These are phyloP conservation scores for Galerina sulciceps DNA, from an alignment of 768 basidiomycete genomes.

Conservation along the genomic window DNA sequence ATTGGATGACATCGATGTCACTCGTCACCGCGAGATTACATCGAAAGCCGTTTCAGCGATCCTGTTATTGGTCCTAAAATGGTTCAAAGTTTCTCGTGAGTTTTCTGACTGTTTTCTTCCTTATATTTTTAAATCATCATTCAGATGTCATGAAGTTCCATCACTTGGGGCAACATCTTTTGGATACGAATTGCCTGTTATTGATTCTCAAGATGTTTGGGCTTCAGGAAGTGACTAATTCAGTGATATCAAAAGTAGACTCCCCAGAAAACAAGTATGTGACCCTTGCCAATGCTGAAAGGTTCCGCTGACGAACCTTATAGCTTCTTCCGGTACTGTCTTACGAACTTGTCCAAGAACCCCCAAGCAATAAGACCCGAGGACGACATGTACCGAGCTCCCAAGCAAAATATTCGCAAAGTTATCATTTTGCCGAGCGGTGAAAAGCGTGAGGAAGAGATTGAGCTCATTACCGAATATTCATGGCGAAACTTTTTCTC, in stretches of 20 bases:
- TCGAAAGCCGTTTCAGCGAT: constrained; percentile 98
- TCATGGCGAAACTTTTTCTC: constrained; percentile 99
- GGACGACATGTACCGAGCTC: constrained; percentile 65
- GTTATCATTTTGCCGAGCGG: constrained; percentile 70
- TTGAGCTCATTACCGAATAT: constrained; percentile 92
- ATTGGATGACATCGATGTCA: constrained; percentile 90
- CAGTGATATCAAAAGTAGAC: constrained; percentile 89
- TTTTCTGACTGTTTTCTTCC: constrained; percentile 12
- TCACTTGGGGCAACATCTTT: constrained; percentile 91
- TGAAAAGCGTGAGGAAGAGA: constrained; percentile 79
- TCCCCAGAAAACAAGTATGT: constrained; percentile 80
- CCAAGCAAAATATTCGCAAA: constrained; percentile 63
- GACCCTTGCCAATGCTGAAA: not conserved
- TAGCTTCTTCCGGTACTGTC: constrained; percentile 97
- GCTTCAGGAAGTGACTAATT: constrained; percentile 85
- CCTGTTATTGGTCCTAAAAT: constrained; percentile 86
- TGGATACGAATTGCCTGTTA: constrained; percentile 94
- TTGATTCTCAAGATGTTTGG: constrained; percentile 98
- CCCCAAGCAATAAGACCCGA: constrained; percentile 62
- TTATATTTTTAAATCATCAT: not conserved
- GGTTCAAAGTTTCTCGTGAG: constrained; percentile 99
- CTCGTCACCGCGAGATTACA: constrained; percentile 95
- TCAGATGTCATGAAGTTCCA: constrained; percentile 98
- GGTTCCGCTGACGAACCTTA: not conserved
- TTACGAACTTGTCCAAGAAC: constrained; percentile 73